Percentiles rank a stretch among this genome's conserved stretches.
These are phyloP conservation scores for Lentinula detonsa DNA, from an alignment of 768 basidiomycete species.

Conservation along the genomic window DNA sequence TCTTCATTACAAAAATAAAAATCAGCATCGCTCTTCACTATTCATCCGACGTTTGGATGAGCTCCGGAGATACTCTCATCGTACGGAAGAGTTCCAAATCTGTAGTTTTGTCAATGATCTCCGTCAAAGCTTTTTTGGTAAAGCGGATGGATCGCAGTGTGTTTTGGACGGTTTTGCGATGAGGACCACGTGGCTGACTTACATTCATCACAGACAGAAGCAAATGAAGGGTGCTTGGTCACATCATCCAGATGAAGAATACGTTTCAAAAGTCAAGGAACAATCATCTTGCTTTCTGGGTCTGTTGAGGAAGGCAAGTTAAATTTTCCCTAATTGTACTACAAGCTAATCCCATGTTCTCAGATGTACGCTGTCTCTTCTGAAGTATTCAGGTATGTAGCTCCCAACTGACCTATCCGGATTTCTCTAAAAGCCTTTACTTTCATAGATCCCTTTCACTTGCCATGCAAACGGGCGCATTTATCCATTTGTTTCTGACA, in stretches of 20 bases:
- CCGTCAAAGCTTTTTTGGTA: constrained; percentile 48
- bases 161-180: constrained; percentile 6
- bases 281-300: constrained; percentile 27
- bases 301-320: constrained; percentile 44
- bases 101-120: constrained; percentile 27
- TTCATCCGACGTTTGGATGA: constrained; percentile 69
- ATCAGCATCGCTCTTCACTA: constrained; percentile 63
- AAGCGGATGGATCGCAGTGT: constrained; percentile 29
- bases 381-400: constrained; percentile 49
- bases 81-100: constrained; percentile 26
- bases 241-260: constrained; percentile 39
- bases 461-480: constrained; percentile 68
- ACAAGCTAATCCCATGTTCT: too few species aligned
- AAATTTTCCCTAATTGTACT: background rate
- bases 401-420: constrained; percentile 11
- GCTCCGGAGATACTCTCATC: constrained; percentile 45
- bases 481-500: constrained; percentile 60
- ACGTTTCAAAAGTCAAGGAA: constrained; percentile 26
- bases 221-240: constrained; percentile 60
- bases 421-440: background rate
- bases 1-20: constrained; percentile 75
- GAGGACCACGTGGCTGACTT: constrained; percentile 2
- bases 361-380: constrained; percentile 41
- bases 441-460: constrained; percentile 49
- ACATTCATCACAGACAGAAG: constrained; percentile 34